A percentile compares a stretch with the other conserved stretches of the same genome.
These are phyloP conservation scores for Scutellaria galericulata DNA, from an alignment of 257 asterid genomes.

Conservation along the genomic window DNA sequence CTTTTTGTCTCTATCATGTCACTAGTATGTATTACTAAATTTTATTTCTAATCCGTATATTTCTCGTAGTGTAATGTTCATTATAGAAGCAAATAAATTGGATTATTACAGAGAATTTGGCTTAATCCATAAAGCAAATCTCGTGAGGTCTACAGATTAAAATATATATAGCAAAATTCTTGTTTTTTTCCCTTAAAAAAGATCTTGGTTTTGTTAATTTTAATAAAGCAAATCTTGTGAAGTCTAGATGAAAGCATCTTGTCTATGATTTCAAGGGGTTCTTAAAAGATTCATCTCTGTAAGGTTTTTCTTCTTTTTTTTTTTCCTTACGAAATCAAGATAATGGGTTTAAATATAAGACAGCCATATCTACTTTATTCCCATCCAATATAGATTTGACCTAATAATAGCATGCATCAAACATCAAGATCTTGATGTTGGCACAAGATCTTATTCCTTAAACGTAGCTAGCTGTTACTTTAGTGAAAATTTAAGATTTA, in stretches of 20 bases:
- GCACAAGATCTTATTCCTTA: conserved; percentile 29
- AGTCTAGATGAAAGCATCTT: too few species aligned
- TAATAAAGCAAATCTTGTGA: too few species aligned
- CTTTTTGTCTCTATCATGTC: too few species aligned
- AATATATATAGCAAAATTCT: not conserved
- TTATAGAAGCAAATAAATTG: too few species aligned
- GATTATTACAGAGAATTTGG: too few species aligned
- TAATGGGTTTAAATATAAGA: conserved; percentile 23
- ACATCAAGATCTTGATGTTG: conserved; percentile 25
- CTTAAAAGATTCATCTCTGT: too few species aligned
- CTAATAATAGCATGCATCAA: conserved; percentile 27
- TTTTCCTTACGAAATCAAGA: not conserved
- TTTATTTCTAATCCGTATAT: too few species aligned
- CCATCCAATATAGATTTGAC: conserved; percentile 34
- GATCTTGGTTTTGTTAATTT: too few species aligned
- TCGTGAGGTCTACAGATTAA: not conserved
- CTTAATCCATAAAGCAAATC: conserved; percentile 14
- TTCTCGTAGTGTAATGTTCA: too few species aligned
- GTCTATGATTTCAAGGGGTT: too few species aligned
- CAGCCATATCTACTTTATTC: conserved; percentile 37
- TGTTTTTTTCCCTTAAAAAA: not conserved
- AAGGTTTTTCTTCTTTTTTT: too few species aligned
- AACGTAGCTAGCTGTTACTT: not conserved
- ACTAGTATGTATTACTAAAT: too few species aligned
- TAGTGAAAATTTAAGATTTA: not conserved